phyloP scores from a whole-genome alignment of 257 asterid genomes.

The Solanum chilense region DNA sequence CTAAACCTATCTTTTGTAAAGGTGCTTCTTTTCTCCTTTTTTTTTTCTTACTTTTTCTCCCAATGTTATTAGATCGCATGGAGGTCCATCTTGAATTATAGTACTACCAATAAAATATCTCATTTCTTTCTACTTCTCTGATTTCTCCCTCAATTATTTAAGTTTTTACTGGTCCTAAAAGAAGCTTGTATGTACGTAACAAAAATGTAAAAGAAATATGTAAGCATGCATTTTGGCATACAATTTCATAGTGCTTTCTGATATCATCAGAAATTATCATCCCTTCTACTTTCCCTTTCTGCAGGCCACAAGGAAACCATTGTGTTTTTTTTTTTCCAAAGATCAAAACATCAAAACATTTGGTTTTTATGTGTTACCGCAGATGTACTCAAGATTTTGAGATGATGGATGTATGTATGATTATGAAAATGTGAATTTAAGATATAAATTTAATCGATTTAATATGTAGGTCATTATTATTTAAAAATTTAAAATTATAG shows the following conservation, averaged over 20 bases:
- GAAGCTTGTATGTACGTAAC: neutral
- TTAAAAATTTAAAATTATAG: too few species aligned
- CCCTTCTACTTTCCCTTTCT: neutral
- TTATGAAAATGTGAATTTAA: too few species aligned
- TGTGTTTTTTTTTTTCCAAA: neutral
- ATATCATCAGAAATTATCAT: neutral
- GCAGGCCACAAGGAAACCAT: neutral
- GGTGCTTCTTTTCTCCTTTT: neutral
- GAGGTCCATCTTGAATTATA: neutral
- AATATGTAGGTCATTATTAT: too few species aligned
- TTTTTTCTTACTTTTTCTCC: neutral
- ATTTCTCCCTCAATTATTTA: neutral
- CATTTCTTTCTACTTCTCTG: neutral
- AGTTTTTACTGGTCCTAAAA: neutral
- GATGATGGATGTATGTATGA: rapidly evolving
- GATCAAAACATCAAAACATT: too few species aligned
- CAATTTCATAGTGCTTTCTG: neutral
- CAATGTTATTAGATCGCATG: neutral
- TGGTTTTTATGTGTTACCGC: neutral
- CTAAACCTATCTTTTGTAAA: neutral
- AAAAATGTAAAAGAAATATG: neutral
- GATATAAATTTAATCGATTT: too few species aligned
- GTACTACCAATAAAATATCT: neutral
- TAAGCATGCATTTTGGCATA: neutral
- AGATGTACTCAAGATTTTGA: too few species aligned